A percentile compares a stretch with the other conserved stretches of the same genome.
These are phyloP conservation scores for Hygrophoropsis aurantiaca DNA, from an alignment of 768 basidiomycete genomes.

Conservation along the genomic window DNA sequence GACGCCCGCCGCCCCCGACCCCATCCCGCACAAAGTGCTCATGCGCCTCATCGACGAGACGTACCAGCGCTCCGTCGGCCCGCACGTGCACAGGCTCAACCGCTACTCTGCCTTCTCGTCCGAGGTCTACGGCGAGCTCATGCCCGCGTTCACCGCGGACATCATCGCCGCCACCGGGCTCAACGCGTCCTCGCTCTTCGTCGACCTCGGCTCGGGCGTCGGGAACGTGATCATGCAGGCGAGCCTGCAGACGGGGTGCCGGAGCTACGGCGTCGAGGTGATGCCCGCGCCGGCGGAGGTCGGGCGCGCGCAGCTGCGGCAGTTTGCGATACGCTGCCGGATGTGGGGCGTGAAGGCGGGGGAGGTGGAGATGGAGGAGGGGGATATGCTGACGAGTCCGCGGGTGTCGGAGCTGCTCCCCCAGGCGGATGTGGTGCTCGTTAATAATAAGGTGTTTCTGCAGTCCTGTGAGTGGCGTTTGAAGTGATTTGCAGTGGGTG, in stretches of 20 bases:
- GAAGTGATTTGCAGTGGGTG: neutral
- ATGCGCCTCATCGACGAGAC: conserved; percentile 85
- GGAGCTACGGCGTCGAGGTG: conserved; percentile 77
- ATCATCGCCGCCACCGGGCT: conserved; percentile 53
- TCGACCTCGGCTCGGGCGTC: conserved; percentile 86
- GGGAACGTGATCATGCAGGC: conserved; percentile 84
- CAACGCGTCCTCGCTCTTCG: conserved; percentile 59
- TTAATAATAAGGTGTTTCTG: conserved; percentile 85
- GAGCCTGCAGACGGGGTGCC: conserved; percentile 76
- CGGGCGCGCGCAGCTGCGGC: conserved; percentile 71
- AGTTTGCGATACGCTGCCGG: conserved; percentile 73
- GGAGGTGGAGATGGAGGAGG: conserved; percentile 76
- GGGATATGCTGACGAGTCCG: conserved; percentile 76
- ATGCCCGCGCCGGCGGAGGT: conserved; percentile 77
- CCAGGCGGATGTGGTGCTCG: conserved; percentile 87
- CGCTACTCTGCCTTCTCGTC: conserved; percentile 83
- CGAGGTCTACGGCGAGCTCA: conserved; percentile 87
- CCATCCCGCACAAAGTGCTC: conserved; percentile 63
- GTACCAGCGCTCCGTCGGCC: conserved; percentile 92
- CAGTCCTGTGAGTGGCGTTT: conserved; percentile 58
- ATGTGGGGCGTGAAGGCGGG: conserved; percentile 91
- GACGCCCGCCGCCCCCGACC: no score
- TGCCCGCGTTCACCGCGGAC: conserved; percentile 67
- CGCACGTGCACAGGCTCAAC: conserved; percentile 76
- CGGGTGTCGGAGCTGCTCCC: conserved; percentile 69